These are phyloP conservation scores for Hibiscus tridactylites DNA, from an alignment of 345 rosid genomes.

Conservation along the genomic window DNA sequence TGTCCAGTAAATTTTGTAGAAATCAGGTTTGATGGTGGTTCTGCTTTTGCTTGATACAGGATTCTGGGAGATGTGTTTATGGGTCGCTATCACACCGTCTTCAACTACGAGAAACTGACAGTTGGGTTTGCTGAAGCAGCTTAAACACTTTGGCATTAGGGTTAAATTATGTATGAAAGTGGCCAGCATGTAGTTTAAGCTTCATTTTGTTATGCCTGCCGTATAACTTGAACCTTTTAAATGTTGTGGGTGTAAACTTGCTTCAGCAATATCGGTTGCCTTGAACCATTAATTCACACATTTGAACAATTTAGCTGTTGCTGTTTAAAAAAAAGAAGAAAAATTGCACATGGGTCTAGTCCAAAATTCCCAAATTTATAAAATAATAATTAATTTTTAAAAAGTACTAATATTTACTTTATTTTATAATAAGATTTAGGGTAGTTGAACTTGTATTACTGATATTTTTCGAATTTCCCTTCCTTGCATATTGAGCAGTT, in stretches of 20 bases:
- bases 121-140: conserved; percentile 92
- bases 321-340: not conserved
- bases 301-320: not conserved
- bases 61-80: conserved; percentile 88
- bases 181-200: not conserved
- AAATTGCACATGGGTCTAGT: not conserved
- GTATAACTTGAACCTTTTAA: not conserved
- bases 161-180: not conserved
- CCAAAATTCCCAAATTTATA: not conserved
- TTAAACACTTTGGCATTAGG: conserved; percentile 14
- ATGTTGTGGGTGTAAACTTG: not conserved
- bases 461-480: too few species aligned
- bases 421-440: too few species aligned
- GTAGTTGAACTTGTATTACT: too few species aligned
- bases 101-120: conserved; percentile 60
- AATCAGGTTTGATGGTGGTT: not conserved
- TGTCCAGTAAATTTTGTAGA: not conserved
- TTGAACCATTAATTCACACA: not conserved
- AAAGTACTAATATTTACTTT: too few species aligned
- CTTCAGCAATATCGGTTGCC: not conserved
- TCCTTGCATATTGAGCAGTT: too few species aligned
- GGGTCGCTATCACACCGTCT: conserved; percentile 71
- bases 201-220: not conserved
- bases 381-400: too few species aligned
- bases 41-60: conserved; percentile 36